Conservation (phyloP, 2,329 filamentous ascomycete species). For the Oidium heveae region DNA sequence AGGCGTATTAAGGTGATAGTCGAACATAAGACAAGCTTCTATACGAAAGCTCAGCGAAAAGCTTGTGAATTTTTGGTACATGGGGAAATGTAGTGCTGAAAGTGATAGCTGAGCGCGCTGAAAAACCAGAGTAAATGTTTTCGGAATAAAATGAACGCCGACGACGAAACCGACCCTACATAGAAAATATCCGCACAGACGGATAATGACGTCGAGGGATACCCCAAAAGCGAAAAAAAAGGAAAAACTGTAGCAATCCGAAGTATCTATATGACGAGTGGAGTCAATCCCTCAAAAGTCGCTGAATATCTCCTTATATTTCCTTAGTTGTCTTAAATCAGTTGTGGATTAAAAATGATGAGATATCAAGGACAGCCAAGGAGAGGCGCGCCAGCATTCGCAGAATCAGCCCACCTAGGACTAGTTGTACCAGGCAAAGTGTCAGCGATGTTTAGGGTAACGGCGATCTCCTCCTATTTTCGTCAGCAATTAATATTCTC, state of each 20-base stretch:
- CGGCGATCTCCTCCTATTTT: constrained; percentile 15
- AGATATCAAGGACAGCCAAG: constrained; percentile 2
- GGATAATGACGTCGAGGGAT: constrained; percentile 12
- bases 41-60: constrained; percentile 12
- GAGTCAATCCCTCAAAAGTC: background rate
- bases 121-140: constrained; percentile 13
- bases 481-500: constrained; percentile 16
- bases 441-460: constrained; percentile 16
- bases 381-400: constrained; percentile 15
- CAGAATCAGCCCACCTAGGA: constrained; percentile 15
- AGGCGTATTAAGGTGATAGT: constrained; percentile 12
- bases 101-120: constrained; percentile 12
- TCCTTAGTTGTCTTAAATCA: too few relatives aligned
- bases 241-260: constrained; percentile 14
- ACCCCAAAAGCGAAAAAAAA: constrained; percentile 12
- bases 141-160: constrained; percentile 11
- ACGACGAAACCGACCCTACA: constrained; percentile 8
- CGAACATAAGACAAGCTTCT: constrained; percentile 10
- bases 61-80: constrained; percentile 15
- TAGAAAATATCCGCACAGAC: constrained; percentile 13
- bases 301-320: too few relatives aligned
- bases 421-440: constrained; percentile 4
- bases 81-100: constrained; percentile 14
- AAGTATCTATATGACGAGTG: constrained; percentile 8
- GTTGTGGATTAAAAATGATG: too few relatives aligned